phyloP scores from a whole-genome alignment of 345 rosid species.

The Durio zibethinus region DNA sequence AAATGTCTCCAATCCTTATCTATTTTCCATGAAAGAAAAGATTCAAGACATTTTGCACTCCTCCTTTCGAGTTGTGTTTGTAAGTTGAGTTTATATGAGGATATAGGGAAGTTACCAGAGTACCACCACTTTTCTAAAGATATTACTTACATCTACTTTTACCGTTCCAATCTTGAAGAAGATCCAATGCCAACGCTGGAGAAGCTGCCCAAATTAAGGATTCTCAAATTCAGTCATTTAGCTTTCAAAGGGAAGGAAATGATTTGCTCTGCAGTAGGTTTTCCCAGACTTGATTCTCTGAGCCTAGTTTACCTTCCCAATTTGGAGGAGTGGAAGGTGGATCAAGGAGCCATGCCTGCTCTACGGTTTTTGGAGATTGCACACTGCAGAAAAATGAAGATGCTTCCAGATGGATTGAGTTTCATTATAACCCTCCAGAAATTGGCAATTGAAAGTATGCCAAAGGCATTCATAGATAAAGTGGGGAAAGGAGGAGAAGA shows the following conservation, averaged over 20 bases:
- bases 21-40: no score
- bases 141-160: background rate
- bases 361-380: slow-evolving; percentile 11
- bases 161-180: background rate
- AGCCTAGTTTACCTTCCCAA: background rate
- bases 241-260: background rate
- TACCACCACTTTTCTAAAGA: background rate
- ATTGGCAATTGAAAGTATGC: slow-evolving; percentile 30
- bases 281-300: slow-evolving; percentile 16
- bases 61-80: background rate
- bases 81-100: background rate
- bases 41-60: background rate
- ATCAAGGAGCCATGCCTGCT: background rate
- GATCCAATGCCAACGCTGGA: slow-evolving; percentile 9
- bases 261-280: slow-evolving; percentile 20
- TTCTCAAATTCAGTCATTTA: background rate
- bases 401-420: slow-evolving; percentile 20
- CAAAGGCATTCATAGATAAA: slow-evolving; percentile 26
- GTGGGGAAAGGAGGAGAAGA: slow-evolving; percentile 39
- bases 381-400: slow-evolving; percentile 15
- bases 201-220: background rate
- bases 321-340: slow-evolving; percentile 25
- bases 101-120: background rate
- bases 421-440: slow-evolving; percentile 25
- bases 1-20: background rate